phyloP scores from a whole-genome alignment of 2,329 filamentous ascomycete genomes.

The Talaromyces sp. region DNA sequence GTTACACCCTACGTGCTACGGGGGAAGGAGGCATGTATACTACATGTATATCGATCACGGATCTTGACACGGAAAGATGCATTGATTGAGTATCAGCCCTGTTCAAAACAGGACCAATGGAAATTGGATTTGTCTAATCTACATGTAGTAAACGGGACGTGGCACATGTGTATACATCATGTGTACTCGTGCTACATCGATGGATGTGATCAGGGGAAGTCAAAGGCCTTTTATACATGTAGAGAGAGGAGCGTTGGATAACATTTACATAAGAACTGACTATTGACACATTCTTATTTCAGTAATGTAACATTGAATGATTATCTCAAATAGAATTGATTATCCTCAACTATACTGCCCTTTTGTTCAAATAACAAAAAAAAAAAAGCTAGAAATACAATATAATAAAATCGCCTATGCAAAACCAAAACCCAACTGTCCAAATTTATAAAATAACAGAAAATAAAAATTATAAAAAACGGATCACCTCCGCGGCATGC shows the following conservation, averaged over 20 bases:
- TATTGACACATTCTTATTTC: too few relatives aligned
- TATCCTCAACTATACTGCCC: background rate
- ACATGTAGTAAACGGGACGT: too few relatives aligned
- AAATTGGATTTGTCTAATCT: background rate
- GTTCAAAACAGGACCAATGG: background rate
- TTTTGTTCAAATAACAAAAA: background rate
- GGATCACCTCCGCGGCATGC: conserved; percentile 6
- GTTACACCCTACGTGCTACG: background rate
- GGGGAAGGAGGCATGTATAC: background rate
- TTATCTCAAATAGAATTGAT: background rate
- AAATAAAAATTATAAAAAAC: background rate
- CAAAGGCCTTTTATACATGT: background rate
- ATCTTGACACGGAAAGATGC: background rate
- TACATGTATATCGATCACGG: background rate
- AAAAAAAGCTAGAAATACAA: background rate
- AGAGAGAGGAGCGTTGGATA: background rate
- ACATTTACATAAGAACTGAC: too few relatives aligned
- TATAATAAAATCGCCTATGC: background rate
- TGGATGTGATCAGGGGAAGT: background rate
- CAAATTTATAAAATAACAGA: background rate
- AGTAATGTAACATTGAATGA: background rate
- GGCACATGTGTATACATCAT: too few relatives aligned
- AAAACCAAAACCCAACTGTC: background rate
- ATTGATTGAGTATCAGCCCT: background rate
- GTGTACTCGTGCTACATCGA: background rate